These are phyloP conservation scores for Phytopythium boreale DNA, from an alignment of 352 stramenopile species.

Conservation along the genomic window DNA sequence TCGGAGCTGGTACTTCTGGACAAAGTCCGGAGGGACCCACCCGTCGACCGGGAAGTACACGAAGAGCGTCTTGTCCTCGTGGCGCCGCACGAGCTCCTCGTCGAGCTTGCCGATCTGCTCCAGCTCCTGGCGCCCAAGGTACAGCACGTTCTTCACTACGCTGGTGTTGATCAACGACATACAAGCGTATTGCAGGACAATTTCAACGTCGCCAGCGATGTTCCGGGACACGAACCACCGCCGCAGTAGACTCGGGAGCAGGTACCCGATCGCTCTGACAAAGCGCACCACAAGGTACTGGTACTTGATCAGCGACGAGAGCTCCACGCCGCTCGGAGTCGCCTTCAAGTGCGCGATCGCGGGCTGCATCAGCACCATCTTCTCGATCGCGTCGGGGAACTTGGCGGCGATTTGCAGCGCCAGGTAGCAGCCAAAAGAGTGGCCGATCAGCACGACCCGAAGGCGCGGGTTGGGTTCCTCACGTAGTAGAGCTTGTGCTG, in stretches of 20 bases:
- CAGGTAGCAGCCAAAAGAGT: conserved; percentile 65
- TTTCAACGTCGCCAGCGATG: conserved; percentile 28
- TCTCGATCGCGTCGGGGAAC: conserved; percentile 53
- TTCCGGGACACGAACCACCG: conserved; percentile 38
- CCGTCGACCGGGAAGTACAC: conserved; percentile 66
- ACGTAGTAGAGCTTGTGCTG: conserved; percentile 59
- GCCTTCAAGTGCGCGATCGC: conserved; percentile 60
- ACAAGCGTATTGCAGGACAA: conserved; percentile 45
- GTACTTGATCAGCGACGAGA: conserved; percentile 49
- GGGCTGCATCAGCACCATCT: conserved; percentile 69
- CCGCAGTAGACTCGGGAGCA: conserved; percentile 35
- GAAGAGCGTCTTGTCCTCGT: conserved; percentile 58
- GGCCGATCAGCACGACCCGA: conserved; percentile 48
- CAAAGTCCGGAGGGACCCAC: conserved; percentile 60
- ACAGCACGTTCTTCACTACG: conserved; percentile 58
- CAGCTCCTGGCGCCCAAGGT: conserved; percentile 68
- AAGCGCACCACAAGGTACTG: conserved; percentile 27
- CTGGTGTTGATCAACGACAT: conserved; percentile 47
- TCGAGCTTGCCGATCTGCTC: conserved; percentile 45
- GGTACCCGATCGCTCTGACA: conserved; percentile 34
- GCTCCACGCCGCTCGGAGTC: conserved; percentile 35
- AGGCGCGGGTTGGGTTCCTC: conserved; percentile 35
- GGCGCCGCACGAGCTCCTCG: conserved; percentile 23
- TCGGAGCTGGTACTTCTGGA: conserved; percentile 46
- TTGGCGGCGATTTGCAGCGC: conserved; percentile 47